A percentile compares a stretch with the other conserved stretches of the same genome.
Conservation (phyloP, 164 flowering plant species). For the Chimonanthus salicifolius region DNA sequence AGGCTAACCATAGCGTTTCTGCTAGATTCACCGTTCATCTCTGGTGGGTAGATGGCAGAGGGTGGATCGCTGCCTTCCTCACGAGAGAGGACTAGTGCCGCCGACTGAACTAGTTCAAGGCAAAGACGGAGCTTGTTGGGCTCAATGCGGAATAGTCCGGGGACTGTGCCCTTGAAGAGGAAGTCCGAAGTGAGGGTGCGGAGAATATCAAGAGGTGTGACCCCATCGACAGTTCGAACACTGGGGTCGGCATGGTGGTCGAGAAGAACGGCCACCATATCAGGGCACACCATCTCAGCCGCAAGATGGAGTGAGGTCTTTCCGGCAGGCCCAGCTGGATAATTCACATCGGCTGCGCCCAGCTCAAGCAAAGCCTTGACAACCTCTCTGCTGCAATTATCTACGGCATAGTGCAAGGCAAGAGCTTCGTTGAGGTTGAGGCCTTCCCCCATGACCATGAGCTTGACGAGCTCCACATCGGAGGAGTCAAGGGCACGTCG, state of each 20-base stretch:
- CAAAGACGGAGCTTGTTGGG: conserved; percentile 94
- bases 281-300: conserved; percentile 96
- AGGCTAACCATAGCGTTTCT: conserved; percentile 29
- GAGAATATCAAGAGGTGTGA: conserved; percentile 81
- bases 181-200: conserved; percentile 92
- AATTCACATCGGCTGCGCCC: conserved; percentile 93
- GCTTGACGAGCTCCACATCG: conserved; percentile 95
- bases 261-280: conserved; percentile 92
- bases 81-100: conserved; percentile 80
- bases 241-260: conserved; percentile 98
- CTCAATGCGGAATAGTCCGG: conserved; percentile 81
- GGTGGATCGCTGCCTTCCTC: conserved; percentile 46
- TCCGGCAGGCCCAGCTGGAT: conserved; percentile 80
- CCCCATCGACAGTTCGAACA: conserved; percentile 73
- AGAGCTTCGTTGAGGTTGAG: conserved; percentile 87
- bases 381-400: conserved; percentile 87
- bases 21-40: conserved; percentile 9
- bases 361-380: conserved; percentile 93
- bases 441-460: conserved; percentile 99
- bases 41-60: conserved; percentile 35
- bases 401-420: conserved; percentile 87
- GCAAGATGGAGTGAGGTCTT: conserved; percentile 90
- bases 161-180: conserved; percentile 90
- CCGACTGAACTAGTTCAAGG: conserved; percentile 91
- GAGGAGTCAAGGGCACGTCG: conserved; percentile 90